Conservation (phyloP, 2,329 filamentous ascomycete genomes). For the Fusarium irregulare region DNA sequence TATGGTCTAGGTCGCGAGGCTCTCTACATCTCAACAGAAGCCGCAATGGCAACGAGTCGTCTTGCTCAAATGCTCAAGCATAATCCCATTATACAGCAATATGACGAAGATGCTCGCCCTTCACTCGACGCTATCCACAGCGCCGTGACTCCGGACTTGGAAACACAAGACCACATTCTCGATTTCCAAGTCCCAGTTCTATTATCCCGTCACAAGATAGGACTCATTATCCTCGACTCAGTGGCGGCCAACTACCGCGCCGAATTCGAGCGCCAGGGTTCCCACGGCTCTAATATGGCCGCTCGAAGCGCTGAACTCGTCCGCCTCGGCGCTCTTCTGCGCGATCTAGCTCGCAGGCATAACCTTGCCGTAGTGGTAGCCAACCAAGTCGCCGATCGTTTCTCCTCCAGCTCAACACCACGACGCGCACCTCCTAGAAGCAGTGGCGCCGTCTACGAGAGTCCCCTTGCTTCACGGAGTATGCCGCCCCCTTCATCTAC, state of each 20-base stretch:
- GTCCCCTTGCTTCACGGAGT: constrained; percentile 62
- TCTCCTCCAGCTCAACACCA: constrained; percentile 55
- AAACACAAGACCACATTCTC: constrained; percentile 94
- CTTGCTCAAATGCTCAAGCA: constrained; percentile 80
- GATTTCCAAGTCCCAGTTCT: constrained; percentile 92
- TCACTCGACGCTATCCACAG: constrained; percentile 82
- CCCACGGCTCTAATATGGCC: constrained; percentile 71
- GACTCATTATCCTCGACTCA: constrained; percentile 88
- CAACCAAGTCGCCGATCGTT: constrained; percentile 95
- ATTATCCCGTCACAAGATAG: constrained; percentile 78
- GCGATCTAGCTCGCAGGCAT: constrained; percentile 78
- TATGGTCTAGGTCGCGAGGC: constrained; percentile 77
- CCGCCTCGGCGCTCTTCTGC: constrained; percentile 78
- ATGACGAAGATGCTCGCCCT: constrained; percentile 53
- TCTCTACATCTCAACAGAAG: constrained; percentile 95
- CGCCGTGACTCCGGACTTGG: constrained; percentile 87
- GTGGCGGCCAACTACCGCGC: constrained; percentile 96
- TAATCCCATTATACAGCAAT: constrained; percentile 68
- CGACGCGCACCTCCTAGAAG: constrained; percentile 39
- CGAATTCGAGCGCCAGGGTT: constrained; percentile 76
- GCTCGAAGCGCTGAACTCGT: constrained; percentile 81
- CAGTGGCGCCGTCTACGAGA: constrained; percentile 54
- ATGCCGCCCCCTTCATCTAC: constrained; percentile 49
- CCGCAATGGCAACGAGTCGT: constrained; percentile 82
- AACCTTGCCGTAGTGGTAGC: constrained; percentile 88